phyloP scores from a whole-genome alignment of 2,329 filamentous ascomycete species.

The Colletotrichum echinochloae region DNA sequence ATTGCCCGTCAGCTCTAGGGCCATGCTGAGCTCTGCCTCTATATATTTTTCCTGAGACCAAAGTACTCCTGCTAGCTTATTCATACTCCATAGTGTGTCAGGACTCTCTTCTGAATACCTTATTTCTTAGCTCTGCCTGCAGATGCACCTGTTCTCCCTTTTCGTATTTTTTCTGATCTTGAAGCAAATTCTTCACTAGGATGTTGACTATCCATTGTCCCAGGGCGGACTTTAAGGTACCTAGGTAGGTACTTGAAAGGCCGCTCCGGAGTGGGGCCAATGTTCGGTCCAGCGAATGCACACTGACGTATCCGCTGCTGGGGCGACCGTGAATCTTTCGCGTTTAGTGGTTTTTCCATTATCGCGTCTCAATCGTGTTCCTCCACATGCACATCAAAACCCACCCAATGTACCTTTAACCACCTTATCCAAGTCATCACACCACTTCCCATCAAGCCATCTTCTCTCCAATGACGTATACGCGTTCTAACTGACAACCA shows the following conservation, averaged over 20 bases:
- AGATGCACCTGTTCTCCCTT: slow-evolving; percentile 41
- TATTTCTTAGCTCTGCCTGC: slow-evolving; percentile 30
- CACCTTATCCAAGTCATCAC: neutral
- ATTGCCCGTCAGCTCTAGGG: slow-evolving; percentile 33
- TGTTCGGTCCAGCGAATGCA: neutral
- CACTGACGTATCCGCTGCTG: slow-evolving; percentile 6
- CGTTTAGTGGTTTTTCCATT: slow-evolving; percentile 35
- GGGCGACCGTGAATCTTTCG: slow-evolving; percentile 20
- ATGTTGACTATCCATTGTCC: no score
- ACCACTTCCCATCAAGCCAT: neutral
- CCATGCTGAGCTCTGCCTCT: slow-evolving; percentile 40
- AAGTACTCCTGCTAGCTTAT: slow-evolving; percentile 34
- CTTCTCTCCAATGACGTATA: slow-evolving; percentile 30
- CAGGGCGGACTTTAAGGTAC: no score
- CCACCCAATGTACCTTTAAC: slow-evolving; percentile 14
- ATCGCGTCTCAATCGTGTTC: slow-evolving; percentile 35
- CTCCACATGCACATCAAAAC: slow-evolving; percentile 19
- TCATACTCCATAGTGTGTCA: slow-evolving; percentile 25
- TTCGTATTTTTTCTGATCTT: slow-evolving; percentile 29
- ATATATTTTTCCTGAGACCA: neutral
- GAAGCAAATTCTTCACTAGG: slow-evolving; percentile 26
- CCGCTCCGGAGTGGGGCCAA: neutral
- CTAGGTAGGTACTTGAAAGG: no score
- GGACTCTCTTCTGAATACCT: slow-evolving; percentile 40
- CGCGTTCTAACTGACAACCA: neutral